phyloP scores from a whole-genome alignment of 345 rosid species.

The Brassica napus region Da-Ae NC_063446.1:13198501-13199000 shows the following conservation, averaged over 20 bases:
- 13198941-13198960: not conserved
- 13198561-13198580: slow-evolving; percentile 27
- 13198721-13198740: slow-evolving; percentile 18
- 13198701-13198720: slow-evolving; percentile 7
- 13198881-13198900: slow-evolving; percentile 30
- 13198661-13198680: slow-evolving; percentile 19
- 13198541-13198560: slow-evolving; percentile 99
- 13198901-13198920: slow-evolving; percentile 25
- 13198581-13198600: not conserved
- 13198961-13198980: slow-evolving; percentile 12
- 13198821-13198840: slow-evolving; percentile 30
- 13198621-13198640: slow-evolving; percentile 10
- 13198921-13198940: slow-evolving; percentile 24
- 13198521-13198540: slow-evolving; percentile 84
- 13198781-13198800: slow-evolving; percentile 33
- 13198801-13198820: slow-evolving; percentile 39
- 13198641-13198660: not conserved
- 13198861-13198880: slow-evolving; percentile 4
- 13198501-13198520: slow-evolving; percentile 64
- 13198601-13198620: slow-evolving; percentile 8
- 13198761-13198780: slow-evolving; percentile 27
- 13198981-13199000: not conserved
- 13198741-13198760: slow-evolving; percentile 24
- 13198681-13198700: not conserved
- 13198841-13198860: slow-evolving; percentile 2